Base-by-base conservation (phyloP, 1,139 yeast genomes). In the Spathaspora sp. region DNA sequence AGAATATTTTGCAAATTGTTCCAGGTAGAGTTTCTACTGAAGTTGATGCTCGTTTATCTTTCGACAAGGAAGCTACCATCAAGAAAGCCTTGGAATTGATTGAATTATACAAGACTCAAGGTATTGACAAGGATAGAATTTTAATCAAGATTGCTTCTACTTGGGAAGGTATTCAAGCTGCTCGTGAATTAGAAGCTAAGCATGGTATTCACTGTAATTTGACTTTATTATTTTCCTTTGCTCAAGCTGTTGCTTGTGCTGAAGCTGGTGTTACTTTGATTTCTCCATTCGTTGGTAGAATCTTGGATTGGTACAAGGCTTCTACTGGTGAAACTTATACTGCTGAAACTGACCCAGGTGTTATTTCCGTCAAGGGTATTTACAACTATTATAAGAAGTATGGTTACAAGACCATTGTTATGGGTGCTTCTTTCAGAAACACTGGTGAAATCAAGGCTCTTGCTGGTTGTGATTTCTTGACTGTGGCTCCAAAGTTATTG, bases 371-470 rank as follows among this genome's bases (percentile, higher is more conserved):
- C 61, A 86, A 84, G 72, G 67, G 67, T 52, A 93, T 93, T 71
- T 93, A 70, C 89, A 88, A 91, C 87, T 93, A 93, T 86, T 93
- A 93, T 88, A 93, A 93, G 85, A 93, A 93, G 80, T 89, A 72
- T 73, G 95, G 86, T 59, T 93, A 93, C 84, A 80, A 93, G 64
- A 93, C 99, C 72, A 91, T 93, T 69, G 99, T 93, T 65, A 93
- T 93, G 99, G 99, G 99, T 74, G 99, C 99, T 53, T 91, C 98
- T 50, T 93, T 93, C 91, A 91, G 99, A 85, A 95, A 91, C 81
- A 75, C 80, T 56, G 97, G 95, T 58, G 99, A 93, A 78, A 90
- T 93, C 76, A 87, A 86, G 75, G 96, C 95, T 59, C 81, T 93
- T 63, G 98, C 99, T 55, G 99, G 99, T 72, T 87, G 89, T 67